A percentile compares a stretch with the other conserved stretches of the same genome.
Evolutionary conservation across 768 basidiomycete genomes (phyloP).

Genomic region (Stropharia rugosoannulata): DNA sequence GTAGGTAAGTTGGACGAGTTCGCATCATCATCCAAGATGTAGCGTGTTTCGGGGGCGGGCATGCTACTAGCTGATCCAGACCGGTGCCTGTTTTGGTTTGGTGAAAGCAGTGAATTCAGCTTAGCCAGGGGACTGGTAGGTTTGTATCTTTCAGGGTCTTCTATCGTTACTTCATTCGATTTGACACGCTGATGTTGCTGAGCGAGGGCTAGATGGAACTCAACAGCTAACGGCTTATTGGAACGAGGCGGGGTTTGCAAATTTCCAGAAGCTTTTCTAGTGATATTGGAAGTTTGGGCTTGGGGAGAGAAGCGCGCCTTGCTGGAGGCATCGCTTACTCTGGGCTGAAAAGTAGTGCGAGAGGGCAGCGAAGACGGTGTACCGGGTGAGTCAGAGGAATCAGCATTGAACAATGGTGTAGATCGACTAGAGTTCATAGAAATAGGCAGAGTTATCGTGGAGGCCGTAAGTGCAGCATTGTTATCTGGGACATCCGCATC

Average conservation of each 20-base stretch:
- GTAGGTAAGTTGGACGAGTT: background rate
- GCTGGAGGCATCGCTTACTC: conserved; percentile 33
- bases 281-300: conserved; percentile 12
- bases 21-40: conserved; percentile 9
- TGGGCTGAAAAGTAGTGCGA: conserved; percentile 27
- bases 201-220: conserved; percentile 45
- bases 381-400: conserved; percentile 13
- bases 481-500: conserved; percentile 12
- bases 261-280: conserved; percentile 21
- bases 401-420: conserved; percentile 19
- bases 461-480: conserved; percentile 14
- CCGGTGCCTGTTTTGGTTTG: conserved; percentile 17
- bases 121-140: conserved; percentile 19
- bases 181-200: conserved; percentile 26
- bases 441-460: conserved; percentile 23
- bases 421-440: conserved; percentile 22
- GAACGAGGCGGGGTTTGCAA: conserved; percentile 23
- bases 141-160: conserved; percentile 12
- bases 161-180: conserved; percentile 7
- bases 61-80: conserved; percentile 19
- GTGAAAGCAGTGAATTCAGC: conserved; percentile 13
- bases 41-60: conserved; percentile 10
- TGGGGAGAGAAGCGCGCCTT: conserved; percentile 10
- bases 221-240: conserved; percentile 40
- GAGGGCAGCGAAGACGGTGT: conserved; percentile 12